These are phyloP conservation scores for Eudorina sp. DNA, from an alignment of 139 green algal genomes.

Conservation along the genomic window DNA sequence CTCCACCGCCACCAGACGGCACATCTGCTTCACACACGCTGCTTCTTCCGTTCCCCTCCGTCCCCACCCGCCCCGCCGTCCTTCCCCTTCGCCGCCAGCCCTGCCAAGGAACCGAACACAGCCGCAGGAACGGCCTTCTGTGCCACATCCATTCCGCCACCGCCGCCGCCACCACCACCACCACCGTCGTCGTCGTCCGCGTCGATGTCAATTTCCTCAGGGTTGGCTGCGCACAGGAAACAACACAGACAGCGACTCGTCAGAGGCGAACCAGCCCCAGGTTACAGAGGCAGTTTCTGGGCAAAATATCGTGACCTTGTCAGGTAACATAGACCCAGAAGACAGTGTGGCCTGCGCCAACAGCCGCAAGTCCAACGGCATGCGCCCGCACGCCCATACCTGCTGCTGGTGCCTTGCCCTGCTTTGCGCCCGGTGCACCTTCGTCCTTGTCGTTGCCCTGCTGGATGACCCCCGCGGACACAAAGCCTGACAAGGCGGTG, in stretches of 20 bases:
- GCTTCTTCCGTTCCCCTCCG: conserved; percentile 27
- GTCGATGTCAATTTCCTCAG: conserved; percentile 95
- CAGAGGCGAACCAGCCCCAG: too few species aligned
- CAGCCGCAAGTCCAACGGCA: too few species aligned
- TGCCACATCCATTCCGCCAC: conserved; percentile 71
- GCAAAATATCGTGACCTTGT: too few species aligned
- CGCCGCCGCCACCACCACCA: conserved; percentile 56
- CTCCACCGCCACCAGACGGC: too few species aligned
- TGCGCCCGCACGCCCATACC: background rate
- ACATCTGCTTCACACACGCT: background rate
- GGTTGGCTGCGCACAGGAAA: conserved; percentile 75
- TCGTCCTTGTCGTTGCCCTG: conserved; percentile 54
- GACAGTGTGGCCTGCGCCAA: too few species aligned
- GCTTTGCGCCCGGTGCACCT: background rate
- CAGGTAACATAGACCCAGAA: background rate
- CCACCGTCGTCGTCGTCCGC: conserved; percentile 76
- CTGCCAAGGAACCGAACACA: conserved; percentile 81
- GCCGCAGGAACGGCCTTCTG: conserved; percentile 86
- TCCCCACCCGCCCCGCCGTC: background rate
- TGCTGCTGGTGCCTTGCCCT: conserved; percentile 25
- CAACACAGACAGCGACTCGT: background rate
- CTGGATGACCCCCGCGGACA: conserved; percentile 84
- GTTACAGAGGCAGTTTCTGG: too few species aligned
- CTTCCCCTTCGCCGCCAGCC: conserved; percentile 26
- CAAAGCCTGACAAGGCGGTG: conserved; percentile 85